Percentiles rank a stretch among this genome's conserved stretches.
phyloP scores from a whole-genome alignment of 2,329 filamentous ascomycete species.

The Didymella lethalis region DNA sequence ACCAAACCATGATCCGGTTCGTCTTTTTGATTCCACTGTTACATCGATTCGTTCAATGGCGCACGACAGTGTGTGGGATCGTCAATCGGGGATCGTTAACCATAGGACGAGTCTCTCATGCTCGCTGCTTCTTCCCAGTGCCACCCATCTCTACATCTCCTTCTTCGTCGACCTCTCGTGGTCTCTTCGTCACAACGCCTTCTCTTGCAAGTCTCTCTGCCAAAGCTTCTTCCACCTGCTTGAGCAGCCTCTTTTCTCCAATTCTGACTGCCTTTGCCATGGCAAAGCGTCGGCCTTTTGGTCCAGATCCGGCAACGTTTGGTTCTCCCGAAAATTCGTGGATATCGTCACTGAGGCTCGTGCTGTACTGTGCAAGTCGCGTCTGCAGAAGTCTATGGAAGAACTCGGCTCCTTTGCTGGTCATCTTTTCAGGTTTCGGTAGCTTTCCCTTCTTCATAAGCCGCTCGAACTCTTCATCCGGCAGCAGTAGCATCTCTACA shows the following conservation, averaged over 20 bases:
- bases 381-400: constrained; percentile 52
- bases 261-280: constrained; percentile 74
- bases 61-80: not conserved
- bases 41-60: not conserved
- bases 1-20: not conserved
- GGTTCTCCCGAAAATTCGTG: constrained; percentile 55
- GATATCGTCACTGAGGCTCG: constrained; percentile 62
- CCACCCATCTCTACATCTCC: constrained; percentile 40
- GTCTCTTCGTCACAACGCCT: constrained; percentile 34
- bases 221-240: constrained; percentile 57
- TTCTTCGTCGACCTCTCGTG: constrained; percentile 36
- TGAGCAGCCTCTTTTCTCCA: constrained; percentile 75
- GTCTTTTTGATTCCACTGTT: not conserved
- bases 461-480: constrained; percentile 52
- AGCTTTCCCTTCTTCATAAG: constrained; percentile 54
- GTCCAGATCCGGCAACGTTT: constrained; percentile 19
- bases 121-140: constrained; percentile 38
- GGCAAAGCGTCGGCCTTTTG: constrained; percentile 42
- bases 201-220: constrained; percentile 43
- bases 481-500: constrained; percentile 56
- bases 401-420: constrained; percentile 50
- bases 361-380: constrained; percentile 60
- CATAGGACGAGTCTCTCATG: constrained; percentile 15
- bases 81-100: no score
- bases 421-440: constrained; percentile 54